These are phyloP conservation scores for Colletotrichum magnum DNA, from an alignment of 2,329 filamentous ascomycete species.

Conservation along the genomic window DNA sequence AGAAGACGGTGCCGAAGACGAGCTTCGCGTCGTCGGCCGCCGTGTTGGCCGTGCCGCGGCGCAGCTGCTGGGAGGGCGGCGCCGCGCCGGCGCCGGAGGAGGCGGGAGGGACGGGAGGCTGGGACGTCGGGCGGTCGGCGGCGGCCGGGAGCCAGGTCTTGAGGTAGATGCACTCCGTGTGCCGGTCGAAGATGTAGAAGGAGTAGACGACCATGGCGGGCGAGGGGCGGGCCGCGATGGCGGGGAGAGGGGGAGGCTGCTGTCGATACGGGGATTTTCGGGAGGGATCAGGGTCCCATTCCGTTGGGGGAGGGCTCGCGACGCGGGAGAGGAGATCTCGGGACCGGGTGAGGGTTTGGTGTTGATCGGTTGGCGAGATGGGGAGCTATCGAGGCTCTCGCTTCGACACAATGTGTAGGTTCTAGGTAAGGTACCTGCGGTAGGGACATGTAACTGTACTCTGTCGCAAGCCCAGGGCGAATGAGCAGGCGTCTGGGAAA, in stretches of 20 bases:
- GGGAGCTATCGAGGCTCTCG: constrained; percentile 9
- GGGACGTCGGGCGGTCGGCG: constrained; percentile 50
- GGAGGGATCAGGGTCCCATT: constrained; percentile 26
- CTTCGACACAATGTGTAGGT: no score
- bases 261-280: not conserved
- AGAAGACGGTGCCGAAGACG: constrained; percentile 97
- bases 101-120: constrained; percentile 59
- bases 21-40: constrained; percentile 91
- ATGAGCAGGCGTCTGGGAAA: no score
- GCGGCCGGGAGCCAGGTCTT: constrained; percentile 79
- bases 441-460: no score
- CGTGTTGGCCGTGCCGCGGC: constrained; percentile 41
- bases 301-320: constrained; percentile 4
- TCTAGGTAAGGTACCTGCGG: no score
- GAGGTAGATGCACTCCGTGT: constrained; percentile 98
- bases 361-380: not conserved
- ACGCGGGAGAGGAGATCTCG: not conserved
- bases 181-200: constrained; percentile 99
- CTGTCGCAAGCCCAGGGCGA: no score
- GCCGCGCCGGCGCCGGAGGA: constrained; percentile 39
- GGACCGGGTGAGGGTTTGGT: not conserved
- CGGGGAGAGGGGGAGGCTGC: not conserved
- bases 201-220: constrained; percentile 90
- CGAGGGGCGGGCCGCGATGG: not conserved
- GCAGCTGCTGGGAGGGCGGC: constrained; percentile 32